Evolutionary conservation across 192 early-diverging fungal genomes (phyloP).

Genomic region (Piromyces finnis): DNA sequence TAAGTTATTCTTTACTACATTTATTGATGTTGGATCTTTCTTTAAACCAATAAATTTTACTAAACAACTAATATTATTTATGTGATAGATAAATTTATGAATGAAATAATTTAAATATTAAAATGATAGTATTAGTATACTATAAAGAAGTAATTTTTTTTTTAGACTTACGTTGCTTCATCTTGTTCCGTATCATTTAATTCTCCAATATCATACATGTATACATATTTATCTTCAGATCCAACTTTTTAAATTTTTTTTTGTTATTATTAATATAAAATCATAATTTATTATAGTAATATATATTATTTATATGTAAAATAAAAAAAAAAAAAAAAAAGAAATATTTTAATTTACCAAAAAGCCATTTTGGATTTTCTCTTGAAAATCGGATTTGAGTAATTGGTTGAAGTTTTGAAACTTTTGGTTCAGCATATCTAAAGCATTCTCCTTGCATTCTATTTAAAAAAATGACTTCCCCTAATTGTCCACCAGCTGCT

Average conservation of each 20-base stretch:
- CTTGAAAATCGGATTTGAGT: background rate
- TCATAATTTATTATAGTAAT: no score
- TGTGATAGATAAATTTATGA: no score
- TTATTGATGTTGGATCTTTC: background rate
- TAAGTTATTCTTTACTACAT: background rate
- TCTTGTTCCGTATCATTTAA: background rate
- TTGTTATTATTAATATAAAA: no score
- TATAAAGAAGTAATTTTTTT: background rate
- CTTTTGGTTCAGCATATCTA: background rate
- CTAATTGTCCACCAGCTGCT: background rate
- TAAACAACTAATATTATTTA: no score
- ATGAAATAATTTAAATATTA: no score
- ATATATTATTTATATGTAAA: no score
- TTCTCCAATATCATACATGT: background rate
- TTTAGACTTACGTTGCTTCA: background rate
- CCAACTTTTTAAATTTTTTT: background rate
- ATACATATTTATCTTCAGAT: background rate
- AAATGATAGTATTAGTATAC: no score
- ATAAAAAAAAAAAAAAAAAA: no score
- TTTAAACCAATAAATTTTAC: background rate
- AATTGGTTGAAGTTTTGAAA: background rate
- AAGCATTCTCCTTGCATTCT: background rate
- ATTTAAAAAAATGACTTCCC: background rate
- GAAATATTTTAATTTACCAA: background rate
- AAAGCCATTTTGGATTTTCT: background rate